Evolutionary conservation across 2,329 filamentous ascomycete species (phyloP), one percentile per base, ranked within the genome.

Genomic region (Xenoacremonium recifei): DNA sequence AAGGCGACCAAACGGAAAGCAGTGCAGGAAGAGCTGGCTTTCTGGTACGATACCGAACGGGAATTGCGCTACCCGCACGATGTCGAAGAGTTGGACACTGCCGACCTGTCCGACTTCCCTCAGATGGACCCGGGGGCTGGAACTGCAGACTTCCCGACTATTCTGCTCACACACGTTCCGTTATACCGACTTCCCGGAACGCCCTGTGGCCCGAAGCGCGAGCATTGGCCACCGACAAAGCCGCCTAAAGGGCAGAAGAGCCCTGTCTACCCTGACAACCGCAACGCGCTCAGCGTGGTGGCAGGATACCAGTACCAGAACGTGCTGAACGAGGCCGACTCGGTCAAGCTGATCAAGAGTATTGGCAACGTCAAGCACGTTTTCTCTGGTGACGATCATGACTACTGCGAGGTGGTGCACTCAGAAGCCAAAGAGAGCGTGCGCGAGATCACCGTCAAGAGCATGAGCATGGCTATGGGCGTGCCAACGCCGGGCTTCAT

Each of bases 241-340:
- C 80, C 77, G 2, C 73, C 79, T 2, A 76, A 79, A 40, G 80
- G 81, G 6, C 76, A 85, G 54, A 70, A 63, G 1, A 65, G 55
- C 0, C 74, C 76, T 0, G 69, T 79, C 2, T 63, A 66, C 41
- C 80, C 70, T 3, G 88, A 95, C 55, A 74, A 87, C 35, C 77
- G 80, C 42, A 95, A 93, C 51, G 83, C 91, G 18, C 87, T 99
- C 45, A 77, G 77, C 3, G 82, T 99, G 13, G 71, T 79, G 9
- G 76, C 74, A 13, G 93, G 93, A 12, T 96, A 96, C 60, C 93
- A 99, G 63, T 99, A 99, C 60, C 92, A 97, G 63, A 99, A 96
- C 56, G 92, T 96, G 3, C 79, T 99, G 19, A 86, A 79, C 37
- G 80, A 85, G 37, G 75, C 80, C 3, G 82, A 96, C 52, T 93